Evolutionary conservation across 768 basidiomycete genomes (phyloP).

Genomic region (Lactarius indigo): DNA sequence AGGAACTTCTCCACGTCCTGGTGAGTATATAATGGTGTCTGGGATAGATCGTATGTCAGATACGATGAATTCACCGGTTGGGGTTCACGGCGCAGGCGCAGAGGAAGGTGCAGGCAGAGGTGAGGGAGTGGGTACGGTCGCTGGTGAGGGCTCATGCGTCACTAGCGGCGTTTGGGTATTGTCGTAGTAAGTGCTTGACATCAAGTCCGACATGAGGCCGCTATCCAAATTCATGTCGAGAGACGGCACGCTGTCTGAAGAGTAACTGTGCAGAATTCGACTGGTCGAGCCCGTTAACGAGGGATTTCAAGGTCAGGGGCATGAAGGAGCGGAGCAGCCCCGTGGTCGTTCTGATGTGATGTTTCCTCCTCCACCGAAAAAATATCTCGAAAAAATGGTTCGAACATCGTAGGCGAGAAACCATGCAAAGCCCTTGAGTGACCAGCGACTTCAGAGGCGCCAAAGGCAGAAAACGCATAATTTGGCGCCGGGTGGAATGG

Average conservation of each 20-base stretch:
- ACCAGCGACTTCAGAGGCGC: conserved; percentile 17
- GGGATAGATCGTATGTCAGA: not conserved
- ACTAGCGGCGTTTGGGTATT: not conserved
- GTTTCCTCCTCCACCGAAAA: conserved; percentile 22
- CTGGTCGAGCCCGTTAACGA: not conserved
- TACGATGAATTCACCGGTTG: not conserved
- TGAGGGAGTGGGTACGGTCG: not conserved
- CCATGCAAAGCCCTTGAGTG: conserved; percentile 18
- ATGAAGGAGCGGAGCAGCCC: not conserved
- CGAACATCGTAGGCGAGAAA: conserved; percentile 32
- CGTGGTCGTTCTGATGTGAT: conserved; percentile 1
- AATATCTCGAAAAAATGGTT: conserved; percentile 32
- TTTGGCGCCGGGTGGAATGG: conserved; percentile 7
- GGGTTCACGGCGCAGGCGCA: not conserved
- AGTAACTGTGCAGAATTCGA: not conserved
- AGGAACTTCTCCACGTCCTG: conserved; percentile 2
- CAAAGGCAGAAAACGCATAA: conserved; percentile 15
- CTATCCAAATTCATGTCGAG: conserved; percentile 21
- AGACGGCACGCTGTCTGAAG: conserved; percentile 7
- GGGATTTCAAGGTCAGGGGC: not conserved
- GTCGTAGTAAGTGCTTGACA: conserved; percentile 8
- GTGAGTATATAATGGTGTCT: conserved; percentile 10
- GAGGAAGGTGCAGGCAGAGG: not conserved
- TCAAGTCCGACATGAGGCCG: conserved; percentile 16
- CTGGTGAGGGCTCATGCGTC: not conserved